Percentiles rank a stretch among this genome's conserved stretches.
phyloP scores from a whole-genome alignment of 2,329 filamentous ascomycete species.

The Neobulgaria alba region DNA sequence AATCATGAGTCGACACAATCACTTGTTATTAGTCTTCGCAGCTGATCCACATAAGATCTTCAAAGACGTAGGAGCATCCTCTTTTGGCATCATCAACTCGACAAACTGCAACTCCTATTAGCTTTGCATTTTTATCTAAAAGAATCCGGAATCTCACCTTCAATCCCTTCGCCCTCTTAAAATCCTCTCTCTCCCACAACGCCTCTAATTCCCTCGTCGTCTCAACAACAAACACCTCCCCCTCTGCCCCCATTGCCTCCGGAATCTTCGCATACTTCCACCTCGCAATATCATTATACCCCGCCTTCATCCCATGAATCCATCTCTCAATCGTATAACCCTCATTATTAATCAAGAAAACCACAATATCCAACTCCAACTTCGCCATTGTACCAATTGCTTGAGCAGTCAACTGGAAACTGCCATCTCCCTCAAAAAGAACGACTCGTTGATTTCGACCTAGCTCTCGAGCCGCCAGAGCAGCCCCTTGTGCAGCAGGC shows the following conservation, averaged over 20 bases:
- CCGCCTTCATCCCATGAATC: conserved; percentile 44
- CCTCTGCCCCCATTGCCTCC: not conserved
- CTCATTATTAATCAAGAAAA: conserved; percentile 49
- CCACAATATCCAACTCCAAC: not conserved
- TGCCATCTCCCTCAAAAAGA: conserved; percentile 49
- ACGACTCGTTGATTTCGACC: conserved; percentile 54
- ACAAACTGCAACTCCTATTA: not conserved
- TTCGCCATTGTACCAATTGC: conserved; percentile 65
- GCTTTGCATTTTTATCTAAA: not conserved
- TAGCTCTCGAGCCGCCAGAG: conserved; percentile 60
- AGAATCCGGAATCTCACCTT: not conserved
- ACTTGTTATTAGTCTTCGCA: not conserved
- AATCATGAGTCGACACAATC: not conserved
- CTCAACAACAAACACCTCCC: not conserved
- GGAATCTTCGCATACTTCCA: not conserved
- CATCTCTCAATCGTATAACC: conserved; percentile 50
- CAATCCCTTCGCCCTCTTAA: not conserved
- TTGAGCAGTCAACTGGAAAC: conserved; percentile 73
- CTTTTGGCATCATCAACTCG: not conserved
- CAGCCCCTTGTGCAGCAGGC: conserved; percentile 54
- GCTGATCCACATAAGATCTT: not conserved
- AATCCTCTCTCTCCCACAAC: not conserved
- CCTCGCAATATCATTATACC: conserved; percentile 47
- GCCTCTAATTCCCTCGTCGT: not conserved
- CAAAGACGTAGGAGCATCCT: not conserved